Base-by-base conservation (phyloP, 1,284 basidiomycete genomes). In the Irpex lacteus region DNA sequence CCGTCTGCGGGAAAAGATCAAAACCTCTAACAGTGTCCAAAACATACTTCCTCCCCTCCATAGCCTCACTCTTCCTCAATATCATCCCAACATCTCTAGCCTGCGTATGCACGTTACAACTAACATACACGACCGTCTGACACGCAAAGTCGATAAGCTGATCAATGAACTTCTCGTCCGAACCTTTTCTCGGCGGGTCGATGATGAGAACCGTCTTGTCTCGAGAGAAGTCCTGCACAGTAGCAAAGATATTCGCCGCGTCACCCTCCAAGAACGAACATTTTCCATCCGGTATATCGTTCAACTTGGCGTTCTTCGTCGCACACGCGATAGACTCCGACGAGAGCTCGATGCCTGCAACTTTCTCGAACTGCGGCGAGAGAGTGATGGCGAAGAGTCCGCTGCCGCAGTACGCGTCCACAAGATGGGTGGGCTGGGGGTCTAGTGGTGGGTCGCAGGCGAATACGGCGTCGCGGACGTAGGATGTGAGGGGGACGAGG, bases 1-100 rank as follows among this genome's bases (percentile, higher is more conserved):
- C 89, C n/a, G 94, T 96, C 80, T 97, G 94, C 7, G 95, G 94
- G 80, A 98, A 98, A 59, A 98, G 75, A 79, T 98, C 95, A 68
- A 96, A 94, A 19, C 95, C 95, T 67, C 92, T 78, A 69, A 97
- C 71, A 72, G 87, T 92, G 77, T 95, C 91, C 69, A 97, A 70
- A 63, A 82, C 81, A 75, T 94, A 95, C 70, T 75, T 78, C 70
- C 74, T 78, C 56, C 81, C 82, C 50, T 75, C 74, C 55, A 74
- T 70, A 32, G 66, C 71, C 50, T 76, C 73, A 49, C 80, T 81
- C 73, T 76, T 78, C 66, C 77, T 75, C 63, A 94, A 67, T 26
- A 95, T 84, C 75, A 80, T 83, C n/a, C 91, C 93, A 2, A 95
- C 81, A 74, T 95, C 94, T 69, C 91, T 80, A 21, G 92, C 92